Evolutionary conservation across 345 rosid species (phyloP), one percentile per base, ranked within the genome.

Genomic region (Ceriops tagal): DNA sequence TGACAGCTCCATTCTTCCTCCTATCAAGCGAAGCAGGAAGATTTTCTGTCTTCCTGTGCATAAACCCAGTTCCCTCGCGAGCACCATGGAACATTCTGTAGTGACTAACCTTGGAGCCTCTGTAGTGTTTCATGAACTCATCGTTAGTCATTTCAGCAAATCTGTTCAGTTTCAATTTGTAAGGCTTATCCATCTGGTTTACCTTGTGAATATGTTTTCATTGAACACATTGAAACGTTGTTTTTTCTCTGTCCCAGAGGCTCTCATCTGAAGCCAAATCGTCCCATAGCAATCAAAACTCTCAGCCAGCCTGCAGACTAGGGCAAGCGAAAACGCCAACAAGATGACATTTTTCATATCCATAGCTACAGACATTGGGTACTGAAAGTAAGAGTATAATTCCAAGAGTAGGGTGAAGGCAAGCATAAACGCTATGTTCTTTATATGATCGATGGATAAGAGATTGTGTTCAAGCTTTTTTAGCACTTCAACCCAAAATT

Each of bases 1-100:
- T 73, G 65, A 80, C 85, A 0, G 83, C 84, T 71, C 80, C 80
- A 16, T 80, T 71, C 68, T 66, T 75, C 64, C 84, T 76, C 80
- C 84, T 80, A 64, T 82, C 83, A 64, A 80, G 62, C 0, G 83
- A 75, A 0, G 74, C 43, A 24, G 78, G 86, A 24, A 75, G 75
- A 28, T 60, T 53, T 21, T 15, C 26, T 1, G 70, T 65, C 30
- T 64, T 60, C 47, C 57, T 76, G 58, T 78, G 74, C 32, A 24
- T 27, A 57, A 75, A 81, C 1, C 58, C 55, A 2, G 76, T 78
- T 28, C 22, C 47, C 9, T 46, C 60, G 22, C 71, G 63, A 3
- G 79, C 64, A 1, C 82, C 83, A 24, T 20, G 70, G 27, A 81
- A 65, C 83, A 71, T 61, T 62, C 79, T 65, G 58, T 53, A 61